Percentiles rank a stretch among this genome's conserved stretches.
These are phyloP conservation scores for Fusarium poae DNA, from an alignment of 2,329 filamentous ascomycete genomes.

Conservation along the genomic window DNA sequence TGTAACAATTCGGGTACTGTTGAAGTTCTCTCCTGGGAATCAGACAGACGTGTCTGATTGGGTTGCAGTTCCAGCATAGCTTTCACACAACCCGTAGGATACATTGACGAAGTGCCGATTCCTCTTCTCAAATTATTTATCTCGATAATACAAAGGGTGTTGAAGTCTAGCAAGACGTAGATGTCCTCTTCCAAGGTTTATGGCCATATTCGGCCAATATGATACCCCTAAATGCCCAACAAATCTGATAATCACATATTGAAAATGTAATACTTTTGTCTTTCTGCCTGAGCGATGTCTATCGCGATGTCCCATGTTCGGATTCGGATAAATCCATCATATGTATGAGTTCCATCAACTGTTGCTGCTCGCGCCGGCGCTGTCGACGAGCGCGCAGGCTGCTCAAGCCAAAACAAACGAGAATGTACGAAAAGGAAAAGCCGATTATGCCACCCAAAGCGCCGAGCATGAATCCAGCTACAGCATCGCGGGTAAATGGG, in stretches of 20 bases:
- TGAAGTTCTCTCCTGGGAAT: not conserved
- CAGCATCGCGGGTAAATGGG: slow-evolving; percentile 22
- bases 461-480: slow-evolving; percentile 30
- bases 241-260: not conserved
- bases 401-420: slow-evolving; percentile 19
- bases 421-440: slow-evolving; percentile 25
- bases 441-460: slow-evolving; percentile 22
- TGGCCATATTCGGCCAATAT: not conserved
- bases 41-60: not conserved
- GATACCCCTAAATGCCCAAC: not conserved
- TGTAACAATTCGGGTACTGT: not conserved
- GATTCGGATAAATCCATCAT: not conserved
- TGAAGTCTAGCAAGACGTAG: not conserved
- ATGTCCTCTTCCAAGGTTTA: not conserved
- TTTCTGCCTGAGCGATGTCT: not conserved
- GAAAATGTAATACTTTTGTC: too few species aligned
- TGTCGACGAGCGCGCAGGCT: not conserved
- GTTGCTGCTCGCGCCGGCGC: not conserved
- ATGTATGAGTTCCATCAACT: not conserved
- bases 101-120: not conserved
- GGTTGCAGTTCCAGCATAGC: not conserved
- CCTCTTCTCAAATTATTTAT: not conserved
- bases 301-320: not conserved
- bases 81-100: not conserved
- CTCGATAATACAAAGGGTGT: not conserved